These are phyloP conservation scores for Candida coquimbonensis DNA, from an alignment of 805 yeast genomes.

Conservation along the genomic window DNA sequence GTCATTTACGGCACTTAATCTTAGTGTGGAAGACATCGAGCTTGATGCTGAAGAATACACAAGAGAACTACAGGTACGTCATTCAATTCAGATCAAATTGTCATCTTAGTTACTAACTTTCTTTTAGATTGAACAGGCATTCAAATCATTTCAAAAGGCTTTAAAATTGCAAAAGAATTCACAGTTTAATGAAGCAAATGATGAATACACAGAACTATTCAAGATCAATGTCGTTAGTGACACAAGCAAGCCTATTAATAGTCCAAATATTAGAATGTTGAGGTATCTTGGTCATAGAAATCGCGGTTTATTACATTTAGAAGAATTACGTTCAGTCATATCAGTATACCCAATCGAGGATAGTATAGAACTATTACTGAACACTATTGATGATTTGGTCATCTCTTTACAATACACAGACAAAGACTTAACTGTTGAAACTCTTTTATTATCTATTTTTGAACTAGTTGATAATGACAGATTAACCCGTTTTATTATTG, in stretches of 20 bases:
- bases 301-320: conserved; percentile 64
- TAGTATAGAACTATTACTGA: conserved; percentile 14
- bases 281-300: conserved; percentile 77
- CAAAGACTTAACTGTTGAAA: conserved; percentile 51
- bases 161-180: conserved; percentile 49
- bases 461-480: conserved; percentile 39
- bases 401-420: conserved; percentile 61
- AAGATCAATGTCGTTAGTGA: conserved; percentile 56
- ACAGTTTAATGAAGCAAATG: conserved; percentile 42
- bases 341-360: conserved; percentile 4
- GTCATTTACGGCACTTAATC: conserved; percentile 72
- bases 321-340: conserved; percentile 23
- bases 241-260: conserved; percentile 32
- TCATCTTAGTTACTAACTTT: no score
- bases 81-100: no score
- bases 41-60: conserved; percentile 84
- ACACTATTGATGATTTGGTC: conserved; percentile 51
- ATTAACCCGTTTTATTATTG: conserved; percentile 50
- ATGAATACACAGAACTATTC: conserved; percentile 55
- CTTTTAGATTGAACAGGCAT: conserved; percentile 58
- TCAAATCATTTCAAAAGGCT: conserved; percentile 67
- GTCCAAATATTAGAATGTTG: conserved; percentile 68
- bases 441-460: conserved; percentile 44
- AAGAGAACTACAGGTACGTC: conserved; percentile 66
- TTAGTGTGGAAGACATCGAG: conserved; percentile 60